Base-by-base conservation (phyloP, 1,139 yeast species). In the Scheffersomyces insectosa region DNA sequence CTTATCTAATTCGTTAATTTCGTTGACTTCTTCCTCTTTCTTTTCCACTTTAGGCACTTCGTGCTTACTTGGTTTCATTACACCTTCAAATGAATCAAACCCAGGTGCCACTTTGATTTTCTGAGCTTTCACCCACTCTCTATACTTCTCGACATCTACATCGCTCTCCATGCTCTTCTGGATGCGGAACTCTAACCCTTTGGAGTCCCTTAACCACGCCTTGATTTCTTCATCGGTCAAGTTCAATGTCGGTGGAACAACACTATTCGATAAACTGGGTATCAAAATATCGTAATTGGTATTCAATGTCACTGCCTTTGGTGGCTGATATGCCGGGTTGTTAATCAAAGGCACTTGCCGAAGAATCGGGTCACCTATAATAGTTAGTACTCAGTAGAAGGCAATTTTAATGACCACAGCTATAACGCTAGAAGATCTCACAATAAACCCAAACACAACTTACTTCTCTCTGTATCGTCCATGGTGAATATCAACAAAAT, bases 291-390 rank as follows among this genome's bases (percentile, higher is more conserved):
- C 69, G 59, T 77, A 83, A 50, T 76, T 77, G 42, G 74, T 63
- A 33, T 82, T 79, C 33, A 83, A 65, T 3, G 81, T 74, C 28
- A 82, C 70, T 2, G 86, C 79, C 50, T 75, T 79, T 3, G 88
- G 86, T 0, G 84, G 80, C 44, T 72, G 77, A 50, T 66, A 73
- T 20, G 69, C 64, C 0, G 85, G 86, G 42, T 82, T 79, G 38
- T 77, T 70, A 11, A 81, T 74, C 37, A 83, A 66, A 0, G 88
- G 87, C 1, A 83, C 77, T 49, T 81, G 84, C 29, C 75, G 67
- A 20, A 82, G 65, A 11, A 75, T 48, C 0, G 78, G 71, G 50
- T 80, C 83, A 33, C 80, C 83, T 79, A 23, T n/a, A 28, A 31
- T 14, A 12, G 34, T 31, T 31, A 31, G 34, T 31, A 31, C 10